Evolutionary conservation across 1,139 yeast genomes (phyloP).

Genomic region (Nematodospora anomalae): DNA sequence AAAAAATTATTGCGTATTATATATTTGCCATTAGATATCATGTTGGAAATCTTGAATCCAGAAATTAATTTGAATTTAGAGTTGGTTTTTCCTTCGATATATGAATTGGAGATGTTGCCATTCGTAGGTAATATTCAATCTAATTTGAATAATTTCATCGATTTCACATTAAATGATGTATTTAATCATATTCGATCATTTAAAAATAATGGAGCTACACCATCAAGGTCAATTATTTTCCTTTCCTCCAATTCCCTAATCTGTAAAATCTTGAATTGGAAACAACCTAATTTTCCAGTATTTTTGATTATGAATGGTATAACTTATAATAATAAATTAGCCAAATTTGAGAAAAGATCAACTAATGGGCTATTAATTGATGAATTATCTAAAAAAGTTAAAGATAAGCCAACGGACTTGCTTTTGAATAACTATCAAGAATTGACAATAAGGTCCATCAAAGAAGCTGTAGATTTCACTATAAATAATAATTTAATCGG

Average conservation of each 20-base stretch:
- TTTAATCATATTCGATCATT: constrained; percentile 72
- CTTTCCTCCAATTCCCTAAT: constrained; percentile 84
- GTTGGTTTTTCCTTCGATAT: constrained; percentile 75
- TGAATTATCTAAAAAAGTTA: constrained; percentile 4
- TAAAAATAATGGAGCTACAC: constrained; percentile 27
- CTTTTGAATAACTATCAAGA: constrained; percentile 34
- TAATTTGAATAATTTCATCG: constrained; percentile 73
- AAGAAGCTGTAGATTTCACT: constrained; percentile 64
- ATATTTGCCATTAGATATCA: constrained; percentile 62
- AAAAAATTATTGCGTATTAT: constrained; percentile 43
- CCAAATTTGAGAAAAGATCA: constrained; percentile 39
- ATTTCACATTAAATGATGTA: constrained; percentile 65
- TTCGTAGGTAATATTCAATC: constrained; percentile 49
- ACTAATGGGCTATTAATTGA: constrained; percentile 44
- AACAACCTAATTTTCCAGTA: constrained; percentile 96
- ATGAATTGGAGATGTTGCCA: constrained; percentile 56
- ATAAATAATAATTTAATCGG: constrained; percentile 83
- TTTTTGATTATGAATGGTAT: constrained; percentile 78
- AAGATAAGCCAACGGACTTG: background rate
- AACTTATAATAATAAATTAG: constrained; percentile 32
- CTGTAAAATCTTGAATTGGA: constrained; percentile 94
- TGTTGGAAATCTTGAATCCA: constrained; percentile 54
- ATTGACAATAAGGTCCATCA: constrained; percentile 44
- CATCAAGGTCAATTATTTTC: constrained; percentile 67
- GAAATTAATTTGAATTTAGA: constrained; percentile 74